Evolutionary conservation across 208 protist genomes (phyloP), one percentile per base, ranked within the genome.

Genomic region (Willaertia magna): DNA sequence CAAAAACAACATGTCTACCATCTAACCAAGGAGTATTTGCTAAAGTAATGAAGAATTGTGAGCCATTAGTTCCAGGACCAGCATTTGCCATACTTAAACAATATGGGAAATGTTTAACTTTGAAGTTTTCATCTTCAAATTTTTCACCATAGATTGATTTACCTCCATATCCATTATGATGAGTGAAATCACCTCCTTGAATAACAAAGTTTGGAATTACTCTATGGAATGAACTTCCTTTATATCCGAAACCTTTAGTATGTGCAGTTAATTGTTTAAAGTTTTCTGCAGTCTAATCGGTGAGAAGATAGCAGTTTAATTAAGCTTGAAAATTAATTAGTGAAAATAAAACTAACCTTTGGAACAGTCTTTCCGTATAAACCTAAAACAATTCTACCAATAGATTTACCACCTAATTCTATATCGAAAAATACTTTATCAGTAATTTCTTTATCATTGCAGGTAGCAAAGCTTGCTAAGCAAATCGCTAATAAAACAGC

Each of bases 111-210:
- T 96, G 95, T 87, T 97, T 95, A 22, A 95, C 89, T 4, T 91
- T 85, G 83, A 98, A 98, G 74, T 95, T 96, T 91, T 98, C 97
- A 88, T 98, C 97, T 43, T 92, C 92, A 88, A 98, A 98, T 67
- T 91, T 91, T 0, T 87, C 85, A 52, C 96, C 95, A 88, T 97
- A 98, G 88, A 98, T 95, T 49, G 94, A 97, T 79, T 93, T 94
- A 51, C 95, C 95, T 61, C 96, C 97, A 40, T 92, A 97, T 51
- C 97, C 97, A 88, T 98, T 95, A 82, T 90, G 90, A 11, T 91
- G 89, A 11, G 95, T 97, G 86, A 98, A 97, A 87, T 98, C 97
- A 12, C 98, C 98, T 85, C 97, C 97, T 90, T 99, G 97, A 85
- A 94, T 84, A 95, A 97, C 97, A 86, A 99, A 99, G 85, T 93